Percentiles rank a stretch among this genome's conserved stretches.
These are phyloP conservation scores for Pseudogymnoascus sp. DNA, from an alignment of 2,329 filamentous ascomycete species.

Conservation along the genomic window DNA sequence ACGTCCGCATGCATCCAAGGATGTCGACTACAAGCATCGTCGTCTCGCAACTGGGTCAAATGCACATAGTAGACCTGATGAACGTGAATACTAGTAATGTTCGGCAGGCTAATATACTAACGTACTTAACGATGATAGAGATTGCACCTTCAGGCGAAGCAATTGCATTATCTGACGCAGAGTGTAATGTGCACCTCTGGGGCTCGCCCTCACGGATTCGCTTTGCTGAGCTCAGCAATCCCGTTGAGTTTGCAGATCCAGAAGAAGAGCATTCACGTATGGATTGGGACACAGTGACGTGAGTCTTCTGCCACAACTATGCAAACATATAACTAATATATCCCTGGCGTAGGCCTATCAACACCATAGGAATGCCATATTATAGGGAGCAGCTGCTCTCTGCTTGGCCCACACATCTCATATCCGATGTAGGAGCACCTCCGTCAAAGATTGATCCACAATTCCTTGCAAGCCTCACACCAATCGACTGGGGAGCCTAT, in stretches of 20 bases:
- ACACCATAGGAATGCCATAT: constrained; percentile 81
- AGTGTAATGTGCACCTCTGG: constrained; percentile 60
- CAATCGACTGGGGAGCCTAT: constrained; percentile 67
- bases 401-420: constrained; percentile 75
- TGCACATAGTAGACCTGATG: constrained; percentile 89
- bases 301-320: constrained; percentile 26
- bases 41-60: constrained; percentile 81
- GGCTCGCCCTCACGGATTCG: constrained; percentile 60
- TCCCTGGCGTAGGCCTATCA: constrained; percentile 56
- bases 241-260: constrained; percentile 56
- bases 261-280: constrained; percentile 39
- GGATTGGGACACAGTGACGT: constrained; percentile 62
- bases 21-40: constrained; percentile 94
- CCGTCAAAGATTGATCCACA: constrained; percentile 65
- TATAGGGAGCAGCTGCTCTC: constrained; percentile 84
- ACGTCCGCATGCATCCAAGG: constrained; percentile 91
- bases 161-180: constrained; percentile 55
- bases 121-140: constrained; percentile 55
- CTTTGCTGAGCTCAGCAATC: constrained; percentile 61
- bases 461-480: constrained; percentile 59
- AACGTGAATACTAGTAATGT: constrained; percentile 63
- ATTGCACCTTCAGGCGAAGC: constrained; percentile 65
- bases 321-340: neutral
- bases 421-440: constrained; percentile 79
- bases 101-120: constrained; percentile 53